A percentile compares a stretch with the other conserved stretches of the same genome.
Conservation (phyloP, 2,329 filamentous ascomycete genomes). For the Hypoxylon sp. region DNA sequence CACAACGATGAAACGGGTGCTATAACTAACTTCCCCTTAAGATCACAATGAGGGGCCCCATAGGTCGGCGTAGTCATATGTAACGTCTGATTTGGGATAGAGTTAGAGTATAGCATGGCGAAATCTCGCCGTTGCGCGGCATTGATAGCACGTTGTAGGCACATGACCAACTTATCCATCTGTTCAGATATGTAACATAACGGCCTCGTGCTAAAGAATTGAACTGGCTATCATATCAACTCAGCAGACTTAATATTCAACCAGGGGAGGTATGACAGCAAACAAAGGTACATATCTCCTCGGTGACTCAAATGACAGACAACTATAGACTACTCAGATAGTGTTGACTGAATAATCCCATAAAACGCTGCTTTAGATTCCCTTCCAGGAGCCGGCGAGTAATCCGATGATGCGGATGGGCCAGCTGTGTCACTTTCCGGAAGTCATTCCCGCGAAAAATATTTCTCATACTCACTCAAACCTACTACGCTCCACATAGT, state of each 20-base stretch:
- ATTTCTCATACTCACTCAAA: constrained; percentile 25
- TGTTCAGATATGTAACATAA: no score
- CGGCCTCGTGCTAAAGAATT: no score
- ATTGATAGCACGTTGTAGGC: neutral
- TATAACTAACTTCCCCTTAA: neutral
- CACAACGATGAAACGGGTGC: constrained; percentile 8
- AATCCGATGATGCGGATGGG: constrained; percentile 2
- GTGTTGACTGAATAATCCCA: neutral
- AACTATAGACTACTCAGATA: neutral
- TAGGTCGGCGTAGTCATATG: neutral
- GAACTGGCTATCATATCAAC: no score
- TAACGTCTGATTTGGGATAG: neutral
- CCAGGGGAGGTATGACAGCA: neutral
- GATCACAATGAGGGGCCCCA: neutral
- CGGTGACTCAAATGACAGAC: neutral
- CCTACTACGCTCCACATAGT: neutral
- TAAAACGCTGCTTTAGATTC: neutral
- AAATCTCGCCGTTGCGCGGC: neutral
- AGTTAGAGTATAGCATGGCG: neutral
- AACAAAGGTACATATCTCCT: neutral
- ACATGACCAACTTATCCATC: neutral
- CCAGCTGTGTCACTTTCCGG: neutral
- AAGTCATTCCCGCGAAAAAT: constrained; percentile 1
- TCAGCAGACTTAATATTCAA: neutral
- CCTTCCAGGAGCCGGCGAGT: neutral